A percentile compares a stretch with the other conserved stretches of the same genome.
phyloP scores from a whole-genome alignment of 1,139 yeast genomes.

The Hansenula anomala region DNA sequence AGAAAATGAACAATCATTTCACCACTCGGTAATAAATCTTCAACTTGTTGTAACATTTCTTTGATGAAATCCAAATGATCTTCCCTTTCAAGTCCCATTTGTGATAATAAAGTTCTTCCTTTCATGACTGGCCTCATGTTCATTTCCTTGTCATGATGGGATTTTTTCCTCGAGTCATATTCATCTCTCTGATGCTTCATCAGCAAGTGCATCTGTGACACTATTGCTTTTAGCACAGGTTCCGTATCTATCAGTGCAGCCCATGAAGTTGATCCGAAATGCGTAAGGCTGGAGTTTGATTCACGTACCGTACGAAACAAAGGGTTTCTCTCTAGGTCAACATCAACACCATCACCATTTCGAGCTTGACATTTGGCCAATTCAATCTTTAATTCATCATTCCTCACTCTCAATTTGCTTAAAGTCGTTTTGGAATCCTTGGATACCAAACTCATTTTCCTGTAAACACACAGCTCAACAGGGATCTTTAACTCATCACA shows the following conservation, averaged over 20 bases:
- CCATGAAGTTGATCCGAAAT: slow-evolving; percentile 14
- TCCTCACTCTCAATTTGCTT: slow-evolving; percentile 5
- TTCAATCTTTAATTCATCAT: slow-evolving; percentile 11
- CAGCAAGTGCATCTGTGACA: slow-evolving; percentile 8
- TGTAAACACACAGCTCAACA: slow-evolving; percentile 10
- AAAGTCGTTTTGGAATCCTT: slow-evolving; percentile 14
- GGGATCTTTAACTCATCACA: slow-evolving; percentile 14
- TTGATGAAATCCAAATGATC: background rate
- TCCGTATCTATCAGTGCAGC: slow-evolving; percentile 12
- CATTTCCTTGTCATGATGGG: too few species aligned
- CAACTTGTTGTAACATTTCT: background rate
- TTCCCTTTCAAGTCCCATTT: background rate
- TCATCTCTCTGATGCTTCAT: slow-evolving; percentile 3
- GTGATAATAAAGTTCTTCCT: background rate
- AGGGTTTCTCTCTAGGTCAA: slow-evolving; percentile 8
- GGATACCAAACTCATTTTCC: slow-evolving; percentile 13
- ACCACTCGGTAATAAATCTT: background rate
- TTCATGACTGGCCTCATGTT: too few species aligned
- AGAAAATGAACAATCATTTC: background rate
- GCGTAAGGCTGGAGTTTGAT: slow-evolving; percentile 6
- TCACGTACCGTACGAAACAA: slow-evolving; percentile 9
- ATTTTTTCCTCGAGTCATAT: background rate
- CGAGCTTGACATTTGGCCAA: too few species aligned
- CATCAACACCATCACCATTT: too few species aligned
- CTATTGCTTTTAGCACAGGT: slow-evolving; percentile 8